Percentiles rank a stretch among this genome's conserved stretches.
phyloP scores from a whole-genome alignment of 2,329 filamentous ascomycete genomes.

The Pseudogymnoascus sp. region DNA sequence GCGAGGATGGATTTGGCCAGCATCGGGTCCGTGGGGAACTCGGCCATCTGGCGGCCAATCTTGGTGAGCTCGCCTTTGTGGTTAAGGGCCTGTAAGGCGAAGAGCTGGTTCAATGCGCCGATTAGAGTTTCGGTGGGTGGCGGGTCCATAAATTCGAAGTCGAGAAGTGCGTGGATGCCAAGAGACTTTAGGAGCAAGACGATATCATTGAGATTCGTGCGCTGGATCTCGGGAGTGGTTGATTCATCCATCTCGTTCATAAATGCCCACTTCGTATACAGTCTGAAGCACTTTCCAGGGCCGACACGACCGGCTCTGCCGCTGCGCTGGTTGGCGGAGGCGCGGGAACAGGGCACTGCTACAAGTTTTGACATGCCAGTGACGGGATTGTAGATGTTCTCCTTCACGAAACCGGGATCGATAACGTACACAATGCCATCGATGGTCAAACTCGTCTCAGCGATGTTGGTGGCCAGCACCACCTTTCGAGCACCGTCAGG shows the following conservation, averaged over 20 bases:
- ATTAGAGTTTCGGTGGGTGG: constrained; percentile 86
- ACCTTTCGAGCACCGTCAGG: constrained; percentile 81
- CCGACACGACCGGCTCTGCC: constrained; percentile 88
- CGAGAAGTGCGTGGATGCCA: constrained; percentile 83
- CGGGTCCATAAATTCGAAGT: constrained; percentile 95
- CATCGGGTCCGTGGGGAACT: constrained; percentile 90
- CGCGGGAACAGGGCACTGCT: constrained; percentile 83
- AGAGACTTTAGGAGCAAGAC: constrained; percentile 82
- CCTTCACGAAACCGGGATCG: constrained; percentile 90
- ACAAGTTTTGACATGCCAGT: constrained; percentile 90
- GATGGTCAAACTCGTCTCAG: constrained; percentile 90
- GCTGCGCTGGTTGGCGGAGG: constrained; percentile 85
- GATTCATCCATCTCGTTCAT: constrained; percentile 92
- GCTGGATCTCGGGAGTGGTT: constrained; percentile 86
- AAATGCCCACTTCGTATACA: constrained; percentile 91
- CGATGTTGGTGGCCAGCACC: constrained; percentile 92
- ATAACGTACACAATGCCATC: constrained; percentile 96
- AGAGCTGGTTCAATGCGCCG: constrained; percentile 80
- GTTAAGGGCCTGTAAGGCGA: constrained; percentile 82
- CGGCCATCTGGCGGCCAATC: constrained; percentile 86
- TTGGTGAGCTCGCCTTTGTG: constrained; percentile 84
- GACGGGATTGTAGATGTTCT: constrained; percentile 85
- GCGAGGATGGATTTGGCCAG: constrained; percentile 82
- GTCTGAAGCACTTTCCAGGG: constrained; percentile 83
- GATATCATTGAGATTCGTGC: constrained; percentile 77